Conservation (phyloP, 768 basidiomycete genomes). For the Russula griseocarnosa region DNA sequence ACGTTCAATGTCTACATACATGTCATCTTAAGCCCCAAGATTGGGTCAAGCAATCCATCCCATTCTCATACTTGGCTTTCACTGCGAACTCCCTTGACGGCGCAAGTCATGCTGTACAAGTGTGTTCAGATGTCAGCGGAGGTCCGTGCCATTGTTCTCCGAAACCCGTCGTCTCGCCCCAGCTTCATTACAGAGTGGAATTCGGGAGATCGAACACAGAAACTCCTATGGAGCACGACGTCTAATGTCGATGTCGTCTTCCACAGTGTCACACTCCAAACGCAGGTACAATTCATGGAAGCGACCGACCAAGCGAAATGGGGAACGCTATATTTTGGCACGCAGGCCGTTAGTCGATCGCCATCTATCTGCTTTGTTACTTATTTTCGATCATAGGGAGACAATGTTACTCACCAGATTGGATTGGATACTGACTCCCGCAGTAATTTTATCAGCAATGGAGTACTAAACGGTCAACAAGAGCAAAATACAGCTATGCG, state of each 20-base stretch:
- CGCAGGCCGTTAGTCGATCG: slow-evolving; percentile 14
- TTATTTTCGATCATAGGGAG: slow-evolving; percentile 12
- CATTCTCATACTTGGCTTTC: slow-evolving; percentile 40
- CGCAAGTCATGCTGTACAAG: slow-evolving; percentile 35
- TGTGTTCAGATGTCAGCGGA: slow-evolving; percentile 41
- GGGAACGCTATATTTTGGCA: slow-evolving; percentile 27
- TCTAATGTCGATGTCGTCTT: slow-evolving; percentile 11
- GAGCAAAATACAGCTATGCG: slow-evolving; percentile 19
- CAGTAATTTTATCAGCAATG: slow-evolving; percentile 25
- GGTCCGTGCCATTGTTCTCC: slow-evolving; percentile 29
- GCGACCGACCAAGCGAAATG: slow-evolving; percentile 27
- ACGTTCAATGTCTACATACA: not conserved
- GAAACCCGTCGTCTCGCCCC: not conserved
- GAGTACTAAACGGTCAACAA: slow-evolving; percentile 22
- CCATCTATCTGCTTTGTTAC: not conserved
- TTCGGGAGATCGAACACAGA: slow-evolving; percentile 23
- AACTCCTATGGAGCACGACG: slow-evolving; percentile 13
- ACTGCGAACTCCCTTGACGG: slow-evolving; percentile 35
- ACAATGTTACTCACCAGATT: slow-evolving; percentile 22
- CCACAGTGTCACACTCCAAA: slow-evolving; percentile 20
- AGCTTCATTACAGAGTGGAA: slow-evolving; percentile 28
- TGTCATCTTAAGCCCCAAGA: slow-evolving; percentile 34
- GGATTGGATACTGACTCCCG: slow-evolving; percentile 21
- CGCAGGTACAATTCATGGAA: slow-evolving; percentile 20
- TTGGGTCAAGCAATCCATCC: slow-evolving; percentile 39